Conservation (phyloP, 768 basidiomycete species). For the Antrodiella citrinella region DNA sequence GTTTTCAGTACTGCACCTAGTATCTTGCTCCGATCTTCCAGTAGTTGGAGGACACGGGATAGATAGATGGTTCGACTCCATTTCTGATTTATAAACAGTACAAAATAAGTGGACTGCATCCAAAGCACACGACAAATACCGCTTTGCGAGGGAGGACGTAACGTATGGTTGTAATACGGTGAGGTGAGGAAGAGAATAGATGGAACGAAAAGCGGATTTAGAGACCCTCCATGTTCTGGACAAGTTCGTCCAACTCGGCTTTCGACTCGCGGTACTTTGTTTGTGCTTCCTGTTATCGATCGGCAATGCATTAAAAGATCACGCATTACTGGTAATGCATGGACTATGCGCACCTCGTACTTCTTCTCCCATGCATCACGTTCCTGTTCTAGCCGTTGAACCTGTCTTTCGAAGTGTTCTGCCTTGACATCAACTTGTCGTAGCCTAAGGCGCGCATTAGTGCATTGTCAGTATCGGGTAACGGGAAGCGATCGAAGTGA, state of each 20-base stretch:
- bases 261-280: slow-evolving; percentile 69
- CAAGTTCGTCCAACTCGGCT: slow-evolving; percentile 78
- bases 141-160: slow-evolving; percentile 3
- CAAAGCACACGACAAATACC: slow-evolving; percentile 2
- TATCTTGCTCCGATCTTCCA: no score
- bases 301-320: background rate
- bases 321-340: background rate
- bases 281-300: slow-evolving; percentile 48
- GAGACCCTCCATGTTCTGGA: slow-evolving; percentile 55
- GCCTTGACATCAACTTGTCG: slow-evolving; percentile 97
- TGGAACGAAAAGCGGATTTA: slow-evolving; percentile 8
- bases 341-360: slow-evolving; percentile 60
- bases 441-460: slow-evolving; percentile 44
- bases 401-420: slow-evolving; percentile 94
- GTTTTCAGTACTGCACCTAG: no score
- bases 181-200: slow-evolving; percentile 1
- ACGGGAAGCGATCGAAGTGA: background rate
- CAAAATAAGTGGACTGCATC: slow-evolving; percentile 1
- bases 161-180: slow-evolving; percentile 1
- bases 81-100: slow-evolving; percentile 4
- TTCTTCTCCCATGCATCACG: slow-evolving; percentile 93
- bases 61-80: background rate
- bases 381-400: slow-evolving; percentile 80
- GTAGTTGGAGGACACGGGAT: no score
- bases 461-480: slow-evolving; percentile 1